Percentiles rank a stretch among this genome's conserved stretches.
Evolutionary conservation across 2,329 filamentous ascomycete species (phyloP).

Genomic region (Fusarium pseudonygamai): DNA sequence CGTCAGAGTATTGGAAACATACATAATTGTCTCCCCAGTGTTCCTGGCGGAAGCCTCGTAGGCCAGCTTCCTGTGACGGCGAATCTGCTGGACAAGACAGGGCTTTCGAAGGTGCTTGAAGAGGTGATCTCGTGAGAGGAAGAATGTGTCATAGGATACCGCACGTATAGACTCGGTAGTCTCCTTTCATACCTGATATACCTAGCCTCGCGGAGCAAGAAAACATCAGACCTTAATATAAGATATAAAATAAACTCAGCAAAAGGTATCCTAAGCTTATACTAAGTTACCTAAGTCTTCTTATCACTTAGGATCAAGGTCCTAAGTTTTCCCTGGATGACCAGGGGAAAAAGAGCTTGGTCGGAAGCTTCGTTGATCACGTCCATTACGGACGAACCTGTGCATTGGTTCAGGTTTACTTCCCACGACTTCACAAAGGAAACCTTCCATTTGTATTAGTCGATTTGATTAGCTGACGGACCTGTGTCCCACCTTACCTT

Average conservation of each 20-base stretch:
- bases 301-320: no score
- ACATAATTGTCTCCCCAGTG: background rate
- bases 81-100: background rate
- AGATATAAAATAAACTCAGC: no score
- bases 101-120: background rate
- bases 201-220: no score
- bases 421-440: background rate
- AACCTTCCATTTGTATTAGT: background rate
- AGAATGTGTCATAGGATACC: background rate
- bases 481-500: no score
- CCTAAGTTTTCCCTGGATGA: no score
- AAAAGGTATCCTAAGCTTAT: no score
- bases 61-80: background rate
- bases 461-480: no score
- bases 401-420: background rate
- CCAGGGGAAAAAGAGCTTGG: background rate
- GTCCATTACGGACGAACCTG: background rate
- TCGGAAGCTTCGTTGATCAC: background rate
- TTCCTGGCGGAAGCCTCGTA: background rate
- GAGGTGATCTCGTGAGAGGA: background rate
- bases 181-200: background rate
- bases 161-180: background rate
- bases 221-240: no score
- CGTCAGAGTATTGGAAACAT: constrained; percentile 2
- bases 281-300: no score